Evolutionary conservation across 208 protist genomes (phyloP).

Genomic region (Blechomonas ayalai): DNA sequence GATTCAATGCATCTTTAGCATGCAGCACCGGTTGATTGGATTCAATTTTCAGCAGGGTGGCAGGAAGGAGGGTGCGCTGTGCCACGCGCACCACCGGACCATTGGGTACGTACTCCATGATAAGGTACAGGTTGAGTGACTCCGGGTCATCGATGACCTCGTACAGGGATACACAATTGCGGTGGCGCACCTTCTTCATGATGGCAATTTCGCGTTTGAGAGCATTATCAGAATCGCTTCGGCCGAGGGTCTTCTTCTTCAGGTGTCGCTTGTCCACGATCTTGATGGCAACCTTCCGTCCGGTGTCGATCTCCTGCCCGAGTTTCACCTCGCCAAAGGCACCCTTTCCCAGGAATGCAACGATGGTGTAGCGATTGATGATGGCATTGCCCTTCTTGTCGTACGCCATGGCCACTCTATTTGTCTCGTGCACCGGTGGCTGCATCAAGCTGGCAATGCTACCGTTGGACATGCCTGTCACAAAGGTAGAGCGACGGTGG

Average conservation of each 20-base stretch:
- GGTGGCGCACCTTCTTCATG: conserved; percentile 94
- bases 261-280: conserved; percentile 70
- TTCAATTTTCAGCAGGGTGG: conserved; percentile 21
- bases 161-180: conserved; percentile 91
- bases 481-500: conserved; percentile 6
- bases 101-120: conserved; percentile 89
- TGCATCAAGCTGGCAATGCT: conserved; percentile 46
- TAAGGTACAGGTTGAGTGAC: conserved; percentile 85
- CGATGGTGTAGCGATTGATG: conserved; percentile 69
- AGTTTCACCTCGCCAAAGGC: conserved; percentile 69
- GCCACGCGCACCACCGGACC: conserved; percentile 57
- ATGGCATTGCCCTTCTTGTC: conserved; percentile 53
- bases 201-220: conserved; percentile 81
- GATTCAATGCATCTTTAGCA: too few relatives aligned
- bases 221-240: conserved; percentile 10
- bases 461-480: conserved; percentile 24
- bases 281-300: conserved; percentile 65
- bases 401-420: conserved; percentile 25
- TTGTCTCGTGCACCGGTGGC: conserved; percentile 54
- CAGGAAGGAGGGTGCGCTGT: conserved; percentile 15
- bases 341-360: conserved; percentile 48
- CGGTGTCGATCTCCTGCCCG: conserved; percentile 32
- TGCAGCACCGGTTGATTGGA: conserved; percentile 12
- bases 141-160: conserved; percentile 94
- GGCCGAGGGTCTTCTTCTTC: conserved; percentile 38